Base-by-base conservation (phyloP, 2,329 filamentous ascomycete genomes). In the Phyllosticta citriasiana region DNA sequence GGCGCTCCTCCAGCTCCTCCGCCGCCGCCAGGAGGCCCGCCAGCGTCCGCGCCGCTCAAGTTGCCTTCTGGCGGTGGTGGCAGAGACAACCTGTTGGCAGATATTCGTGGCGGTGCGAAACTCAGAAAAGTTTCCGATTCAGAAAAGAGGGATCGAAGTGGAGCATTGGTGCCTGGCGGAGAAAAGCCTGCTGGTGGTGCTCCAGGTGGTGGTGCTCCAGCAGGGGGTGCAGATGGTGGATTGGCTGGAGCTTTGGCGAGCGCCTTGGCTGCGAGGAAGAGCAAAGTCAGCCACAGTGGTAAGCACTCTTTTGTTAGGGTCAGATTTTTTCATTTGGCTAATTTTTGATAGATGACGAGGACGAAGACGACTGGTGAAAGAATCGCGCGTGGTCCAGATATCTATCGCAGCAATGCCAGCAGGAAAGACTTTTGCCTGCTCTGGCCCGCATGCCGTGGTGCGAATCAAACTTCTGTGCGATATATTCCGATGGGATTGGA, bases 201-300 rank as follows among this genome's bases (percentile, higher is more conserved):
- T 10, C 73, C 69, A 53, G 74, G 73, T 61, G 77, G 75, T 53
- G 77, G 68, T 35, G 69, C 67, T 55, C 53, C 51, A 52, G 64
- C 67, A 16, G 65, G 67, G 47, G 72, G 72, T 2, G 70, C 66
- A 24, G 72, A 73, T 30, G 60, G 57, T 10, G 74, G 74, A 14
- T 64, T 80, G 67, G 79, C 78, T 61, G 77, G 76, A 12, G 78
- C 78, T 54, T 71, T 97, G 82, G 90, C 91, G 24, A 90, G 88
- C 77, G 92, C 91, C 55, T 77, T 96, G 67, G 89, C 89, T 63
- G 87, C 85, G 77, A 83, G 93, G 74, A 97, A 97, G 80, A 85
- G 91, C 75, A 96, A 96, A 80, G 93, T 97, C 72, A 90, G 89
- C 77, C 88, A 89, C 73, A 96, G 90, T 80, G 93, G 93, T 97